Conservation (phyloP, 495 filamentous ascomycete genomes). For the Neurospora sublineolata region DNA sequence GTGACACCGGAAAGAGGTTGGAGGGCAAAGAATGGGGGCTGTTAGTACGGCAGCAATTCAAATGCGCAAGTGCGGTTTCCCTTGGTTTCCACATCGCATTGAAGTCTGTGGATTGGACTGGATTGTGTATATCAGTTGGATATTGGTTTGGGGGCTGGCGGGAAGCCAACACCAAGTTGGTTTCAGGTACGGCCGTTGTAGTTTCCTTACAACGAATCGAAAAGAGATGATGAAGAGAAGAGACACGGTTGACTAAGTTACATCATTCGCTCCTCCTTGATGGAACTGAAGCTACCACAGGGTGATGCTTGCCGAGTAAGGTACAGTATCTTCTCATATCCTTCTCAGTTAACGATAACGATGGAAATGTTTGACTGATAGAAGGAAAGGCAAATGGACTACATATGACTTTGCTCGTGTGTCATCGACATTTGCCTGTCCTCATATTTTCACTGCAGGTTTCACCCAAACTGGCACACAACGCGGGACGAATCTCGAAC, state of each 20-base stretch:
- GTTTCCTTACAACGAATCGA: not conserved
- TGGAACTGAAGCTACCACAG: not conserved
- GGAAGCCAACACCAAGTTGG: not conserved
- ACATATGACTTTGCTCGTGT: not conserved
- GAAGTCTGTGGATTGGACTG: not conserved
- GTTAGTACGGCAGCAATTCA: not conserved
- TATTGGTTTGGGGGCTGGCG: not conserved
- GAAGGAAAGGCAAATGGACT: not conserved
- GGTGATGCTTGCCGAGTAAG: not conserved
- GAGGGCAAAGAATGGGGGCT: not conserved
- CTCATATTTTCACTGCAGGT: not conserved
- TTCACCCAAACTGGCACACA: not conserved
- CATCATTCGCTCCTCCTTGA: not conserved
- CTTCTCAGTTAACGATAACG: not conserved
- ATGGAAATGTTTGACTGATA: not conserved
- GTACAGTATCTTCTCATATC: not conserved
- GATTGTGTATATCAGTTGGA: not conserved
- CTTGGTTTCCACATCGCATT: not conserved
- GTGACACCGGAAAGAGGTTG: not conserved
- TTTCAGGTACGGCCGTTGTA: not conserved
- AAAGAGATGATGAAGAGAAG: not conserved
- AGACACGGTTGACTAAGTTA: not conserved
- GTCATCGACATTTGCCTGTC: not conserved
- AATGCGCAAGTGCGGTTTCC: not conserved
- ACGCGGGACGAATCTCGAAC: not conserved